phyloP scores from a whole-genome alignment of 139 green algal genomes.

The Nannochloris sp. region DNA sequence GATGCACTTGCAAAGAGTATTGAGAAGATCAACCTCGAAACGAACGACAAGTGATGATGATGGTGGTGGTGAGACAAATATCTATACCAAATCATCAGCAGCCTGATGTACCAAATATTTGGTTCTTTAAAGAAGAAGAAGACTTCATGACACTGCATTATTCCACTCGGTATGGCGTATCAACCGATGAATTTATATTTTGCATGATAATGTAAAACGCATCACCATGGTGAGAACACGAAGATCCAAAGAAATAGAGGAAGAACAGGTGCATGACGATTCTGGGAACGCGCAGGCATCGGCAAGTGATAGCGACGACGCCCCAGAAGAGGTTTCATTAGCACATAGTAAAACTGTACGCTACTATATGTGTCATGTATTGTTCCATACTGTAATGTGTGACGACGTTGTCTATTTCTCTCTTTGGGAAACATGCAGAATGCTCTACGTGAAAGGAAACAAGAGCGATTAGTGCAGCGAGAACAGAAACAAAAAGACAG shows the following conservation, averaged over 20 bases:
- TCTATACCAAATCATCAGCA: too few relatives aligned
- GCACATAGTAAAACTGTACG: slow-evolving; percentile 2
- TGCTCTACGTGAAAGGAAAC: too few relatives aligned
- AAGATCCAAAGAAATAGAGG: background rate
- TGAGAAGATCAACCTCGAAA: slow-evolving; percentile 1
- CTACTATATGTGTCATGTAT: background rate
- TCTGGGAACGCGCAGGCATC: too few relatives aligned
- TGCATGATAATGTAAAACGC: background rate
- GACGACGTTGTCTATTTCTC: too few relatives aligned
- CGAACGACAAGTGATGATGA: too few relatives aligned
- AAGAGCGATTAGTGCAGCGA: too few relatives aligned
- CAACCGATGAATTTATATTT: background rate
- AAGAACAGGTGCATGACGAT: background rate
- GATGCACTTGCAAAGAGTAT: background rate
- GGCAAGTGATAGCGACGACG: slow-evolving; percentile 6
- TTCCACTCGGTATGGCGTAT: background rate
- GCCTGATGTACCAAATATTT: too few relatives aligned
- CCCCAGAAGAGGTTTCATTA: slow-evolving; percentile 13
- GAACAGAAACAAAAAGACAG: too few relatives aligned
- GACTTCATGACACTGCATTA: background rate
- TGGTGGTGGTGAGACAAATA: too few relatives aligned
- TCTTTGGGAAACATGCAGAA: too few relatives aligned
- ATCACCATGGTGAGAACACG: background rate
- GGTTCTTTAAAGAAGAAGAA: too few relatives aligned
- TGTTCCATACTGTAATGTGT: background rate